Percentiles rank a stretch among this genome's conserved stretches.
Evolutionary conservation across 306 rosid genomes (phyloP).

Genomic region (Sechiopsis laciniata): DNA sequence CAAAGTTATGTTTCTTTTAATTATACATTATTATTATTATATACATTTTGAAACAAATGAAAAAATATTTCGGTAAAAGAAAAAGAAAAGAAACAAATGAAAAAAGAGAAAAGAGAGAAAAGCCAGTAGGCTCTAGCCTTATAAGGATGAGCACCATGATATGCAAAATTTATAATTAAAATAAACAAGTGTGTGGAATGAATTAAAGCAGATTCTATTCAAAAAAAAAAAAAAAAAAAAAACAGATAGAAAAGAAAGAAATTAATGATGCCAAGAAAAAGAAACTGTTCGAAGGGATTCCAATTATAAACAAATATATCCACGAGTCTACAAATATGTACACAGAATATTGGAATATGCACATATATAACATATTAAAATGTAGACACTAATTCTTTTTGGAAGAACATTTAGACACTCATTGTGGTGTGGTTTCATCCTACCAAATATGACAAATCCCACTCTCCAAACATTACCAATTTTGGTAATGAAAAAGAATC

Average conservation of each 20-base stretch:
- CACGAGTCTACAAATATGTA: neutral
- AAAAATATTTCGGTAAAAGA: too few relatives aligned
- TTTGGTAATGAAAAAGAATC: constrained; percentile 13
- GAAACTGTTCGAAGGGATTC: constrained; percentile 13
- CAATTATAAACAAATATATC: constrained; percentile 12
- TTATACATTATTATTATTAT: too few relatives aligned
- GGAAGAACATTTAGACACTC: neutral
- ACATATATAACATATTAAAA: neutral
- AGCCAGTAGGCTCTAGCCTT: too few relatives aligned
- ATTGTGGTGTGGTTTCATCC: neutral
- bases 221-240: neutral
- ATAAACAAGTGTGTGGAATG: too few relatives aligned
- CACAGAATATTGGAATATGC: neutral
- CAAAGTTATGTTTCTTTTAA: too few relatives aligned
- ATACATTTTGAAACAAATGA: too few relatives aligned
- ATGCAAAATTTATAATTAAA: neutral
- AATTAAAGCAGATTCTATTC: too few relatives aligned
- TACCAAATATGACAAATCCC: constrained; percentile 7
- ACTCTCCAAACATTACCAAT: neutral
- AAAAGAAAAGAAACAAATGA: too few relatives aligned
- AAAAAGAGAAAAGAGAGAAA: too few relatives aligned
- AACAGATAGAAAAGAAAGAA: neutral
- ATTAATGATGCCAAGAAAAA: neutral
- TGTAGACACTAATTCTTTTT: neutral
- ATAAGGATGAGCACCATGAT: neutral